phyloP scores from a whole-genome alignment of 306 rosid genomes.

The Quercus agrifolia region DNA sequence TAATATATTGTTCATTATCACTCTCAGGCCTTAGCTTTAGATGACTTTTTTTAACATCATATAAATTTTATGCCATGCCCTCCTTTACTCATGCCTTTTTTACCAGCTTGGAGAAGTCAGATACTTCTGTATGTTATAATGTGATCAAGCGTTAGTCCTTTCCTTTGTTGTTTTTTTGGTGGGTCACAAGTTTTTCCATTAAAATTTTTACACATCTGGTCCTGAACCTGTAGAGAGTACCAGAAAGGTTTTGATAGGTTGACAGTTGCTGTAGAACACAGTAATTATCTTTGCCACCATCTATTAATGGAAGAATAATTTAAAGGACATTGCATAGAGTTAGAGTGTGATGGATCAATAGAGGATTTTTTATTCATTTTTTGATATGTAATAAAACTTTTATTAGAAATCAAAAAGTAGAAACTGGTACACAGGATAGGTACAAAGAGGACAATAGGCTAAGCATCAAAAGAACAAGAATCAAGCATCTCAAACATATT shows the following conservation, averaged over 20 bases:
- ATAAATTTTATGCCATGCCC: background rate
- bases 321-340: background rate
- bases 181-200: background rate
- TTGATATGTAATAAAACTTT: too few relatives aligned
- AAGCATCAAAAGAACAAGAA: too few relatives aligned
- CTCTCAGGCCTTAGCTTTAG: background rate
- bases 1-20: background rate
- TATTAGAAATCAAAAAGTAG: too few relatives aligned
- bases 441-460: too few relatives aligned
- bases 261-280: background rate
- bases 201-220: background rate
- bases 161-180: background rate
- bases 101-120: background rate
- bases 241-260: background rate
- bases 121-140: background rate
- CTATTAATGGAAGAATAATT: background rate
- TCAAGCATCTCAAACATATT: too few relatives aligned
- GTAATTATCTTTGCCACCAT: background rate
- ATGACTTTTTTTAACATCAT: background rate
- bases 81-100: background rate
- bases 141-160: background rate
- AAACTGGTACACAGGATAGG: too few relatives aligned
- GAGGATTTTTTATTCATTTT: too few relatives aligned
- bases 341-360: background rate
- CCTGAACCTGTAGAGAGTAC: background rate